Evolutionary conservation across 345 rosid genomes (phyloP), one percentile per base, ranked within the genome.

Genomic region (Populus nigra): DNA sequence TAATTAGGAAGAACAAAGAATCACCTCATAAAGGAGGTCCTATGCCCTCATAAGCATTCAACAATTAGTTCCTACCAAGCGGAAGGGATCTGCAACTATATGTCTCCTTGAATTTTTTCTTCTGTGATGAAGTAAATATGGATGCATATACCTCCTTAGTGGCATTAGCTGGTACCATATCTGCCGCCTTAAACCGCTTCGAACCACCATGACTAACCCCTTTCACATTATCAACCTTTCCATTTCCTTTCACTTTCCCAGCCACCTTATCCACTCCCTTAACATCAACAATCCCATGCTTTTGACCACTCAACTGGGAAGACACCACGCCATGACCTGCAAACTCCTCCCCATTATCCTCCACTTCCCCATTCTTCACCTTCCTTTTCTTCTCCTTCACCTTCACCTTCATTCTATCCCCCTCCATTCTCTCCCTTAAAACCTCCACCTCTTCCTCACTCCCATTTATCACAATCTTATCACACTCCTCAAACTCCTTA

Each of bases 81-180:
- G 95, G 93, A 4, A 92, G 97, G 1, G 98, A 94, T 76, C 97
- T 90, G 83, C 97, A 94, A 39, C 83, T 38, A 84, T 59, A 94
- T 5, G 99, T 96, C 89, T 94, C 98, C 83, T 89, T 91, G 72
- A 91, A 89, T 78, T 86, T 75, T 1, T 82, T 65, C 81, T 92
- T 94, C 84, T 74, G 92, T 1, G 97, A 94, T 0, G 97, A 92
- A 16, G 95, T 92, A 82, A 96, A 96, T 25, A 96, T 89, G 2
- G 98, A 96, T 38, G 99, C 94, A 81, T 91, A 92, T 5, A 94
- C 96, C 74, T 89, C 91, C 87, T 91, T 91, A 1, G 86, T 96
- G 2, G 99, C 94, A 89, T 94, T 86, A 39, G 88, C 83, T 1
- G 99, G 99, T 7, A 87, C 92, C 43, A 78, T 68, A 84, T 89